These are phyloP conservation scores for Uncinocarpus reesii DNA, from an alignment of 2,329 filamentous ascomycete genomes.

Conservation along the genomic window DNA sequence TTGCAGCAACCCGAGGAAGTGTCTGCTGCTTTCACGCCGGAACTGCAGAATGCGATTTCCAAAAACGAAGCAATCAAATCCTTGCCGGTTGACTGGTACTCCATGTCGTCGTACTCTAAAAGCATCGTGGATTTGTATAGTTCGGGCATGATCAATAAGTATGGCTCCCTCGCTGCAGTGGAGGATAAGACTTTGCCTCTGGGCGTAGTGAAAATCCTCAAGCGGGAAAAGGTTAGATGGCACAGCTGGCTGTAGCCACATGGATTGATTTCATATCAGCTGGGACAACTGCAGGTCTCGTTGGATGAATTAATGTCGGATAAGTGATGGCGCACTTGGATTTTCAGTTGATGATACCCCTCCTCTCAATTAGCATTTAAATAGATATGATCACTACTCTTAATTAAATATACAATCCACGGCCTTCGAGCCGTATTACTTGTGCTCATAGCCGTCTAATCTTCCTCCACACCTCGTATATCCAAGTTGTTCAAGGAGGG, in stretches of 20 bases:
- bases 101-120: slow-evolving; percentile 36
- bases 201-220: slow-evolving; percentile 36
- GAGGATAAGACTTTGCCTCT: slow-evolving; percentile 34
- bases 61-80: slow-evolving; percentile 15
- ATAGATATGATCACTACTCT: not conserved
- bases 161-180: slow-evolving; percentile 34
- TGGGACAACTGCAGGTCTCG: not conserved
- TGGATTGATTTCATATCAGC: not conserved
- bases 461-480: too few species aligned
- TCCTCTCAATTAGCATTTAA: not conserved
- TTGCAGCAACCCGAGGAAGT: slow-evolving; percentile 27
- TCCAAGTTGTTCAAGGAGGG: too few species aligned
- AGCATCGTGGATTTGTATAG: slow-evolving; percentile 36
- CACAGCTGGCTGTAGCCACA: slow-evolving; percentile 23
- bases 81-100: slow-evolving; percentile 20
- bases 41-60: slow-evolving; percentile 22
- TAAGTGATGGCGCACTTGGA: too few species aligned
- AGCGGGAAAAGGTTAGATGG: slow-evolving; percentile 35
- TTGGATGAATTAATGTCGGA: not conserved
- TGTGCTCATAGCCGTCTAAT: too few species aligned
- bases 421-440: too few species aligned
- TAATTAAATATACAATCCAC: too few species aligned
- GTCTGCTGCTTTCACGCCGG: slow-evolving; percentile 23
- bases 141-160: slow-evolving; percentile 32
- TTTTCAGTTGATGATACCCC: too few species aligned